Conservation (phyloP, 257 asterid genomes). For the Solanum pimpinellifolium region DNA sequence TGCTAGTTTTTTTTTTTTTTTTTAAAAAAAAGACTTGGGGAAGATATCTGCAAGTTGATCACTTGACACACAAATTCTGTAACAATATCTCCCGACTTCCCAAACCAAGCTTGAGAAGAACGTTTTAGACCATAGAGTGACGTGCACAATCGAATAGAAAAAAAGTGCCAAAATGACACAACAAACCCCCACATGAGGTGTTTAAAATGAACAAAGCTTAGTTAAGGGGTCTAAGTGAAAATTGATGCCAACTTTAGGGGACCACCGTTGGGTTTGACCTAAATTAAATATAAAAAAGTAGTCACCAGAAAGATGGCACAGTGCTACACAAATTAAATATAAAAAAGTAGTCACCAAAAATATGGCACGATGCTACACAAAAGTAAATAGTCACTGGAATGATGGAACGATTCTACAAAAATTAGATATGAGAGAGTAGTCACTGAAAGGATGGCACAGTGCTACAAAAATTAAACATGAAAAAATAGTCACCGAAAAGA, state of each 20-base stretch:
- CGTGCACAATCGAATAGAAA: background rate
- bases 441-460: background rate
- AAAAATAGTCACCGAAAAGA: too few species aligned
- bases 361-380: background rate
- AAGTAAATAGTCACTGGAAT: background rate
- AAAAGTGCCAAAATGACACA: background rate
- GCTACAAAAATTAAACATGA: too few species aligned
- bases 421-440: background rate
- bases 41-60: background rate
- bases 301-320: background rate
- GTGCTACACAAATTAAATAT: background rate
- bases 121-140: background rate
- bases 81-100: background rate
- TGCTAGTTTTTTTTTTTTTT: too few species aligned
- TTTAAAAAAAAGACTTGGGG: background rate
- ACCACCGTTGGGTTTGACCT: background rate
- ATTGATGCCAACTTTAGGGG: background rate
- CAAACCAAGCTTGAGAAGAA: background rate
- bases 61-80: background rate
- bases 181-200: background rate
- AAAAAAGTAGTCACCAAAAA: background rate
- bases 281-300: background rate
- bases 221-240: background rate
- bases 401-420: too few species aligned
- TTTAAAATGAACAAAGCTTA: too few species aligned